Evolutionary conservation across 306 rosid species (phyloP), one percentile per base, ranked within the genome.

Genomic region (Cicer pinnatifidum): DNA sequence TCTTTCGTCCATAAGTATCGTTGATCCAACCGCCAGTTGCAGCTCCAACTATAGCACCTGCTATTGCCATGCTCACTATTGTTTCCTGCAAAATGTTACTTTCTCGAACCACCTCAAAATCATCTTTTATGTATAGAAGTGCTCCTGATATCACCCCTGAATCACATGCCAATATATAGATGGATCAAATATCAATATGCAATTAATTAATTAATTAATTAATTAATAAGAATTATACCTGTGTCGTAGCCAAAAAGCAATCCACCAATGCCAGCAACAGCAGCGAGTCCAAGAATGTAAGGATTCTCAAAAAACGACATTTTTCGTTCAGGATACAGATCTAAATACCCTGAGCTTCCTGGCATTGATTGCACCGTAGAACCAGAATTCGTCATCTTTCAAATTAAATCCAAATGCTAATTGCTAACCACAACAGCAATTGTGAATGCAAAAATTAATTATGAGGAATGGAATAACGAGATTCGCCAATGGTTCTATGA

Each of bases 1-100:
- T 90, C 75, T 87, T 90, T 45, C 98, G 71, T 11, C 97, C 97
- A 69, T 83, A 90, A 17, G 69, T 82, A 81, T 92, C 98, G 39
- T 92, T 92, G 1, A 92, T 53, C 96, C 91, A 90, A 50, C 98
- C 98, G 4, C 98, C 98, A 5, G 73, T 60, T 64, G 97, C 85
- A 41, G 98, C 92, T 81, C 98, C 98, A 70, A 87, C 13, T 0
- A 89, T 89, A 40, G 97, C 98, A 72, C 97, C 97, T 23, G 87
- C 89, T 61, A 93, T 73, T 45, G 98, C 98, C 98, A 90, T 89
- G 88, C 98, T 93, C 28, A 90, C 98, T 8, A 84, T 81, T 46
- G 98, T 87, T 84, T 90, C 98, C 98, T 78, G 86, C 7, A 83
- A 40, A 44, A 83, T 72, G 17, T 71, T 80, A 56, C 82, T 84